Evolutionary conservation across 345 rosid species (phyloP).

Genomic region (Pistacia vera): DNA sequence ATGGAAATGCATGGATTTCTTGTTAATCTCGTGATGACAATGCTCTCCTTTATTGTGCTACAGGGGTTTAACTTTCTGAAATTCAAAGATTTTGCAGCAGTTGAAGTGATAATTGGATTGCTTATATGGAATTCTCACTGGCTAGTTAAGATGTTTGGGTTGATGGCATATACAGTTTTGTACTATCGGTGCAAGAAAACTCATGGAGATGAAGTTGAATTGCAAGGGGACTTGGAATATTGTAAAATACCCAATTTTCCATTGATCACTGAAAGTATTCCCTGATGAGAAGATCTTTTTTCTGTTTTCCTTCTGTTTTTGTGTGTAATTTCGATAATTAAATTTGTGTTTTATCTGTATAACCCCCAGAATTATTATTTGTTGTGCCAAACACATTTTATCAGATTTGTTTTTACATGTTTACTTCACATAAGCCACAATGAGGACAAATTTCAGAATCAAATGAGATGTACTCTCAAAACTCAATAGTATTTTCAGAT

Average conservation of each 20-base stretch:
- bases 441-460: too few species aligned
- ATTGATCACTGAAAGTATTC: constrained; percentile 20
- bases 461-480: too few species aligned
- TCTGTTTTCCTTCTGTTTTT: too few species aligned
- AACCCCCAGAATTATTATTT: too few species aligned
- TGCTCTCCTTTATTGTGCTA: constrained; percentile 13
- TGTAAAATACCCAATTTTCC: constrained; percentile 35
- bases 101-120: constrained; percentile 25
- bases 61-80: background rate
- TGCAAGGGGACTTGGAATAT: constrained; percentile 35
- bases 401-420: too few species aligned
- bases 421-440: too few species aligned
- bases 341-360: too few species aligned
- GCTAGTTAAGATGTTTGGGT: constrained; percentile 38
- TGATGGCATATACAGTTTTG: constrained; percentile 45
- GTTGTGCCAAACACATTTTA: too few species aligned
- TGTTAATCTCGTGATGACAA: constrained; percentile 29
- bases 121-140: constrained; percentile 21
- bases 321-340: too few species aligned
- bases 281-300: constrained; percentile 4
- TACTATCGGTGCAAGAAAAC: constrained; percentile 50
- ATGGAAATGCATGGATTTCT: constrained; percentile 40
- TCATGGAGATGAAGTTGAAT: constrained; percentile 52
- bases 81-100: background rate
- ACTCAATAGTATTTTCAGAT: too few species aligned